phyloP scores from a whole-genome alignment of 129 eudicot species.

The Helichrysum umbraculigerum region DNA sequence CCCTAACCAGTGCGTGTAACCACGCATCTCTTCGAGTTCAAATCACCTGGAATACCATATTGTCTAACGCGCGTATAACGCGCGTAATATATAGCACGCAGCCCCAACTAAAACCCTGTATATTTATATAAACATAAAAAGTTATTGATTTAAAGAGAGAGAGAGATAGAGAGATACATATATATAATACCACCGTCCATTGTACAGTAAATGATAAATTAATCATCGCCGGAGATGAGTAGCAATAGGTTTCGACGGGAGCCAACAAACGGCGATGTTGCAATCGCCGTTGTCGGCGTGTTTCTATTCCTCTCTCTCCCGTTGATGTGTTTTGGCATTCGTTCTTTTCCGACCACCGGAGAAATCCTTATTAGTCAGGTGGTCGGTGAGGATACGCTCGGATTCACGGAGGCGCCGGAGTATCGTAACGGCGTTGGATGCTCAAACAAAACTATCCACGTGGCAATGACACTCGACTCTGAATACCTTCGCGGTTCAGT shows the following conservation, averaged over 20 bases:
- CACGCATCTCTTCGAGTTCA: not conserved
- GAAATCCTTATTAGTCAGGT: not conserved
- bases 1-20: constrained; percentile 10
- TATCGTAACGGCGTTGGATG: constrained; percentile 64
- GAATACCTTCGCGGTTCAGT: constrained; percentile 79
- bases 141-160: constrained; percentile 8
- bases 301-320: constrained; percentile 34
- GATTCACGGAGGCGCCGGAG: constrained; percentile 79
- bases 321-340: constrained; percentile 43
- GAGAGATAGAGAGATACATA: not conserved
- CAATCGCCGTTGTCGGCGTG: constrained; percentile 19
- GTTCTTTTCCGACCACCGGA: constrained; percentile 48
- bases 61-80: not conserved
- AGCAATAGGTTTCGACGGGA: not conserved
- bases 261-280: constrained; percentile 13
- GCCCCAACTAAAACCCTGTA: constrained; percentile 13
- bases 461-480: constrained; percentile 84
- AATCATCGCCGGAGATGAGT: constrained; percentile 23
- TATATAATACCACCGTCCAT: constrained; percentile 4
- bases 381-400: constrained; percentile 20
- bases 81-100: constrained; percentile 3
- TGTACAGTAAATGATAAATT: not conserved
- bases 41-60: not conserved
- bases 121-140: constrained; percentile 4
- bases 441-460: constrained; percentile 41